A percentile compares a stretch with the other conserved stretches of the same genome.
Conservation (phyloP, 2,329 filamentous ascomycete genomes). For the Penicillium sp. region DNA sequence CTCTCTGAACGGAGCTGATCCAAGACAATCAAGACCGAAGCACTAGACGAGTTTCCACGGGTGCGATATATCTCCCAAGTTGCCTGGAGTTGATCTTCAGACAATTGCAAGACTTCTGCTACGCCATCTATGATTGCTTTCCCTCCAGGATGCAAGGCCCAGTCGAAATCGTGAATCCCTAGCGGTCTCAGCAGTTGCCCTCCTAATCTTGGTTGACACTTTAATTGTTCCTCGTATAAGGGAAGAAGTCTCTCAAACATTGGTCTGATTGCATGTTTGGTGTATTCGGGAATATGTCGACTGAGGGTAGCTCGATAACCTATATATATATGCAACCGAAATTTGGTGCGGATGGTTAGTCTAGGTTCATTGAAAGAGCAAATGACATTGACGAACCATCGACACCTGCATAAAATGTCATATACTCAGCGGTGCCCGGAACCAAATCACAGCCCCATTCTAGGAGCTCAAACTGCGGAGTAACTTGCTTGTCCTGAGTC, state of each 20-base stretch:
- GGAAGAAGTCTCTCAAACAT: slow-evolving; percentile 1
- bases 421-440: neutral
- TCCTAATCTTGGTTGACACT: too few relatives aligned
- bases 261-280: neutral
- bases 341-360: neutral
- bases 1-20: neutral
- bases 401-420: neutral
- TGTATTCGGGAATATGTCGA: neutral
- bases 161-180: neutral
- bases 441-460: neutral
- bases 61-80: slow-evolving; percentile 2
- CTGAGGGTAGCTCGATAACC: neutral
- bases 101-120: neutral
- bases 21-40: neutral
- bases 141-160: slow-evolving; percentile 2
- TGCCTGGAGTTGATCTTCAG: neutral
- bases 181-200: neutral
- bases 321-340: neutral
- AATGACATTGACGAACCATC: neutral
- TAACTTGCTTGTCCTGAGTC: neutral
- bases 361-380: neutral
- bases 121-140: neutral
- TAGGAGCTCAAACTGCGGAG: neutral
- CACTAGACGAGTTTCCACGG: slow-evolving; percentile 1
- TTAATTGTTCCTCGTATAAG: neutral